Conservation (phyloP, 2,329 filamentous ascomycete species). For the Aspergillus uvarum region DNA sequence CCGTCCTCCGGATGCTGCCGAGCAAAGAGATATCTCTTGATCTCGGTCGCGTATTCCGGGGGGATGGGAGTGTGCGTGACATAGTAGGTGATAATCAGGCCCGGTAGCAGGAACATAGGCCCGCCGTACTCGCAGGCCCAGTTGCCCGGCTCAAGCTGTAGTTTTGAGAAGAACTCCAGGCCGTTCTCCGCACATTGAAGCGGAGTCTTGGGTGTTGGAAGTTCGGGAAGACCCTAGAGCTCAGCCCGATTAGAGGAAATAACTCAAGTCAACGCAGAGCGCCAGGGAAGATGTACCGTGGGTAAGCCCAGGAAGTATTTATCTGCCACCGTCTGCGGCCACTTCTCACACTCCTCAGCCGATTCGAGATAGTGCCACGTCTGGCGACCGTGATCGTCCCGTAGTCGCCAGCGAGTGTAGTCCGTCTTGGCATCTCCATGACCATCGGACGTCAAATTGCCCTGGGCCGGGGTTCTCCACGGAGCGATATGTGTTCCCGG, state of each 20-base stretch:
- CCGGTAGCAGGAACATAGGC: slow-evolving; percentile 91
- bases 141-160: slow-evolving; percentile 85
- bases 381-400: slow-evolving; percentile 78
- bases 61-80: slow-evolving; percentile 85
- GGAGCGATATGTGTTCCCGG: slow-evolving; percentile 30
- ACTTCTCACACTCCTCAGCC: slow-evolving; percentile 68
- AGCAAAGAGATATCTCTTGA: slow-evolving; percentile 87
- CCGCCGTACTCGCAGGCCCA: slow-evolving; percentile 98
- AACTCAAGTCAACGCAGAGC: slow-evolving; percentile 2
- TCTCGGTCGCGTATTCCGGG: slow-evolving; percentile 75
- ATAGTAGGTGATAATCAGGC: slow-evolving; percentile 82
- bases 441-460: slow-evolving; percentile 33
- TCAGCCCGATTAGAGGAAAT: background rate
- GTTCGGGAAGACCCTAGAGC: slow-evolving; percentile 67
- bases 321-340: slow-evolving; percentile 87
- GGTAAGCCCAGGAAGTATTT: slow-evolving; percentile 82
- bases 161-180: slow-evolving; percentile 80
- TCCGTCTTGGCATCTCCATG: slow-evolving; percentile 64
- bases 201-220: slow-evolving; percentile 69
- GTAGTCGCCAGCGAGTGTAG: slow-evolving; percentile 76
- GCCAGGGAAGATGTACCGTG: slow-evolving; percentile 55
- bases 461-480: slow-evolving; percentile 37
- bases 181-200: slow-evolving; percentile 79
- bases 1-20: slow-evolving; percentile 83
- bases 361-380: slow-evolving; percentile 88